These are phyloP conservation scores for Ramaria rubella DNA, from an alignment of 768 basidiomycete species.

Conservation along the genomic window DNA sequence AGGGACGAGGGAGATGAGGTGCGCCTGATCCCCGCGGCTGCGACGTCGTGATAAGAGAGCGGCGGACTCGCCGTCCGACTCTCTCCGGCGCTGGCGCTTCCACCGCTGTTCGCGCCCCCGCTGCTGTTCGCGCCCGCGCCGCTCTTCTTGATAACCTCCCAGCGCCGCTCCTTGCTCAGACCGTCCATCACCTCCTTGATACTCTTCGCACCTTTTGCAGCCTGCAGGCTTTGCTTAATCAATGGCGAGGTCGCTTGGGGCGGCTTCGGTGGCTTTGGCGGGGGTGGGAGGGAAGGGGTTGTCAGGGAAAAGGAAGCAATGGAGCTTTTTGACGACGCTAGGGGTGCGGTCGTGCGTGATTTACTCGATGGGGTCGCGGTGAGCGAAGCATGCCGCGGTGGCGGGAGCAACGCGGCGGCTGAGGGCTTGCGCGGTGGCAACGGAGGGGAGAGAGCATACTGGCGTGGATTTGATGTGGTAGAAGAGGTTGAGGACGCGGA, in stretches of 20 bases:
- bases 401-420: slow-evolving; percentile 26
- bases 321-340: slow-evolving; percentile 8
- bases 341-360: slow-evolving; percentile 31
- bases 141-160: slow-evolving; percentile 61
- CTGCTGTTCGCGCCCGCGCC: slow-evolving; percentile 23
- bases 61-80: slow-evolving; percentile 10
- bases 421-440: slow-evolving; percentile 46
- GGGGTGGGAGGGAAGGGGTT: slow-evolving; percentile 15
- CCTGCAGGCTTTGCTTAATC: slow-evolving; percentile 70
- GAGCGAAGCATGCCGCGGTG: slow-evolving; percentile 33
- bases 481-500: slow-evolving; percentile 7
- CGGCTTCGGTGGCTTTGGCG: slow-evolving; percentile 11
- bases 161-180: slow-evolving; percentile 61
- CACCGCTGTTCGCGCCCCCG: not conserved
- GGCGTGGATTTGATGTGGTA: slow-evolving; percentile 5
- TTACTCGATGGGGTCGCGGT: slow-evolving; percentile 23
- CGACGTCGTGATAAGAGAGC: slow-evolving; percentile 16
- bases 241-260: slow-evolving; percentile 53
- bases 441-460: slow-evolving; percentile 26
- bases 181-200: slow-evolving; percentile 64
- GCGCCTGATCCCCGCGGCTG: slow-evolving; percentile 19
- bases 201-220: slow-evolving; percentile 62
- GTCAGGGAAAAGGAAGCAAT: slow-evolving; percentile 14
- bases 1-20: slow-evolving; percentile 1
- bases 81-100: not conserved